A percentile compares a stretch with the other conserved stretches of the same genome.
phyloP scores from a whole-genome alignment of 768 basidiomycete genomes.

The Boletus vinaceobasis region DNA sequence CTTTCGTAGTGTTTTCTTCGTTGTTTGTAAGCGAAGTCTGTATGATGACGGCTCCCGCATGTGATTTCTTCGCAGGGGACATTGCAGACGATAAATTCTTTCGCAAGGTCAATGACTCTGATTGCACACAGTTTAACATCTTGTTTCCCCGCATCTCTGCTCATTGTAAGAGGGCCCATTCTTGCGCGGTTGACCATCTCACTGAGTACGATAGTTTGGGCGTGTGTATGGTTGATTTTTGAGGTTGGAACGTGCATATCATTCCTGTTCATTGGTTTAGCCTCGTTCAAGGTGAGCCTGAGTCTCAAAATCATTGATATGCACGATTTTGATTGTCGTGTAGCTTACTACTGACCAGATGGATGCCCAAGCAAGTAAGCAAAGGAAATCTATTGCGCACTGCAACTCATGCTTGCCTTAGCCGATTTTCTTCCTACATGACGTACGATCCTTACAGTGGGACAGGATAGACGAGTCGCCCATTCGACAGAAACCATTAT shows the following conservation, averaged over 20 bases:
- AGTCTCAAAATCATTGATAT: not conserved
- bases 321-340: constrained; percentile 4
- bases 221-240: constrained; percentile 79
- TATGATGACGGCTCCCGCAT: not conserved
- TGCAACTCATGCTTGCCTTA: constrained; percentile 22
- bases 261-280: constrained; percentile 78
- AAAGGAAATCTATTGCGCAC: not conserved
- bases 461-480: not conserved
- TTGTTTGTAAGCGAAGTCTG: constrained; percentile 61
- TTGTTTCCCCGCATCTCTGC: constrained; percentile 67
- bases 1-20: constrained; percentile 67
- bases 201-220: constrained; percentile 61
- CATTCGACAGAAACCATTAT: constrained; percentile 4
- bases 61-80: constrained; percentile 59
- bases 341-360: constrained; percentile 44
- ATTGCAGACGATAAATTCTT: constrained; percentile 93
- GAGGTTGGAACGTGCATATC: constrained; percentile 69
- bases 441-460: constrained; percentile 13
- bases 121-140: constrained; percentile 83
- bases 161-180: constrained; percentile 50
- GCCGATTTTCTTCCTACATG: constrained; percentile 63
- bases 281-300: constrained; percentile 70
- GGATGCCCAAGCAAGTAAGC: constrained; percentile 65
- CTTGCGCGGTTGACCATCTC: not conserved
- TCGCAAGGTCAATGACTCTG: constrained; percentile 90